These are phyloP conservation scores for Suillus cothurnatus DNA, from an alignment of 768 basidiomycete species.

Conservation along the genomic window DNA sequence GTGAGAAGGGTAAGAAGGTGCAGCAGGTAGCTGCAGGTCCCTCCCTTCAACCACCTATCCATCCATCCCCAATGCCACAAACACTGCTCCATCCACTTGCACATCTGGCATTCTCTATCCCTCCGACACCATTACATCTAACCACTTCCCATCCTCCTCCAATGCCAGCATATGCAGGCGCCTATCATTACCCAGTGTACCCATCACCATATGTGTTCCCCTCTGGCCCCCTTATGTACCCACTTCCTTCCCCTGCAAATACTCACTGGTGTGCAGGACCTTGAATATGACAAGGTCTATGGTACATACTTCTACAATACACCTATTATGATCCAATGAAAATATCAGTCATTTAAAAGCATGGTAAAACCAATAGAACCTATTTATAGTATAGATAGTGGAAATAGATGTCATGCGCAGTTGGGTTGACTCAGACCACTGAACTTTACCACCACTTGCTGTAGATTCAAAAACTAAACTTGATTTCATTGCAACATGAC, in stretches of 20 bases:
- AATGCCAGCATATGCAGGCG: background rate
- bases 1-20: background rate
- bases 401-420: too few relatives aligned
- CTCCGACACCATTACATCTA: background rate
- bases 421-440: too few relatives aligned
- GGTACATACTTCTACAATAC: too few relatives aligned
- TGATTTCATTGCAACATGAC: too few relatives aligned
- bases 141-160: background rate
- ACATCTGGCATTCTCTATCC: background rate
- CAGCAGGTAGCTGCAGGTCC: background rate
- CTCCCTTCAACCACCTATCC: background rate
- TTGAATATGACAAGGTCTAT: too few relatives aligned
- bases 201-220: background rate
- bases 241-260: background rate
- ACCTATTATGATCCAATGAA: too few relatives aligned
- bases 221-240: background rate
- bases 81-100: background rate
- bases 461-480: too few relatives aligned
- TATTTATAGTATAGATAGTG: background rate
- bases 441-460: too few relatives aligned
- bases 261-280: background rate
- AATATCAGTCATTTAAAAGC: too few relatives aligned
- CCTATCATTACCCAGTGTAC: background rate
- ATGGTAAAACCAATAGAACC: background rate
- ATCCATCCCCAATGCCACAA: background rate